Conservation (phyloP, 208 protist species). For the Porcisia deanei region DNA sequence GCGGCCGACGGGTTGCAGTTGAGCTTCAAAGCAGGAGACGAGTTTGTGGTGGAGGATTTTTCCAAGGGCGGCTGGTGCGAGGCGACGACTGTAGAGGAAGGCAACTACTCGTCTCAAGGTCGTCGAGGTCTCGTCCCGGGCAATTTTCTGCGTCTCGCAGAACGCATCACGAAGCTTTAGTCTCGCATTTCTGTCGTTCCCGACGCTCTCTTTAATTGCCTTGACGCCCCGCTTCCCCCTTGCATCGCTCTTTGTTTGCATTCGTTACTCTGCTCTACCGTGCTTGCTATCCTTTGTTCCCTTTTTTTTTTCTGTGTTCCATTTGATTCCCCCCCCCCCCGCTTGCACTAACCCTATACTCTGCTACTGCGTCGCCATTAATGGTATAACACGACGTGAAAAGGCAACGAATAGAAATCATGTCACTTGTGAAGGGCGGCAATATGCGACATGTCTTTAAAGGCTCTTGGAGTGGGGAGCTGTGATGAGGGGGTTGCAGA, state of each 20-base stretch:
- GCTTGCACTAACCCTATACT: not conserved
- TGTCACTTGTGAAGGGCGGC: not conserved
- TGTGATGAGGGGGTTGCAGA: not conserved
- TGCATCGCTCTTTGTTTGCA: not conserved
- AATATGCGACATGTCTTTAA: not conserved
- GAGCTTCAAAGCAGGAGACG: constrained; percentile 78
- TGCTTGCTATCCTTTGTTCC: not conserved
- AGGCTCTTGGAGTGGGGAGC: not conserved
- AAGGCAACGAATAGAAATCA: not conserved
- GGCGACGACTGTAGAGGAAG: constrained; percentile 34
- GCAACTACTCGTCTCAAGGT: constrained; percentile 23
- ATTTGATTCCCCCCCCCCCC: not conserved
- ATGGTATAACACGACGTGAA: too few species aligned
- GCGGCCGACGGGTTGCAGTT: constrained; percentile 44
- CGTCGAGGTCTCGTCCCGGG: constrained; percentile 59
- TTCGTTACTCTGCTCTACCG: not conserved
- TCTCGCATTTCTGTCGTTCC: not conserved
- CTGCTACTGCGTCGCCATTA: not conserved
- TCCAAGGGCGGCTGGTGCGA: constrained; percentile 71
- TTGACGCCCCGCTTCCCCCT: not conserved
- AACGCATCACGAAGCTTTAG: constrained; percentile 50
- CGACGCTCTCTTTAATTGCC: not conserved
- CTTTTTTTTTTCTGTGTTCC: not conserved
- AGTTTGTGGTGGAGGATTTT: constrained; percentile 81
- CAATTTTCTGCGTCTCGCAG: constrained; percentile 74